Conservation (phyloP, 768 basidiomycete species). For the Pulveroboletus sp. region DNA sequence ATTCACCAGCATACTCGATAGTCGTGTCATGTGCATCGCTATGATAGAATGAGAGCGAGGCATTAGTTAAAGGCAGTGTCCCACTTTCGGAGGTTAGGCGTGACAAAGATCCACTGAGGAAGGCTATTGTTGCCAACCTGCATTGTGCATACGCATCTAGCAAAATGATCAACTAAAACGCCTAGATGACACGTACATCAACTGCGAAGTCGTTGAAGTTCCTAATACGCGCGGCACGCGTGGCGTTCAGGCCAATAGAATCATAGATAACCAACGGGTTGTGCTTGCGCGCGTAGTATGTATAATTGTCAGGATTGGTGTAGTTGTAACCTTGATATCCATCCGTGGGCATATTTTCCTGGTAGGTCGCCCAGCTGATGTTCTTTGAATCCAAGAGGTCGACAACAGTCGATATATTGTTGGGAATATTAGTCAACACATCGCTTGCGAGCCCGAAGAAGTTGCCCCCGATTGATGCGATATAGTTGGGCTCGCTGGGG, state of each 20-base stretch:
- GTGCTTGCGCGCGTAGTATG: constrained; percentile 55
- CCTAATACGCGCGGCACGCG: constrained; percentile 42
- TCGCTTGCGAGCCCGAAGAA: constrained; percentile 50
- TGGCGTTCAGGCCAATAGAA: constrained; percentile 40
- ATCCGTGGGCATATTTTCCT: constrained; percentile 53
- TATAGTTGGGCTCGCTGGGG: constrained; percentile 60
- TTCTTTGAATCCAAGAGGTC: constrained; percentile 55
- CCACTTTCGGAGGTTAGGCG: constrained; percentile 47
- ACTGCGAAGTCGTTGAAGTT: constrained; percentile 61
- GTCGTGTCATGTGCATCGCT: constrained; percentile 62
- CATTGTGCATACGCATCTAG: background rate
- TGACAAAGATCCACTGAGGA: constrained; percentile 59
- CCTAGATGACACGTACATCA: constrained; percentile 35
- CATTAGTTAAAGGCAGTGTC: background rate
- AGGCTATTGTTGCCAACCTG: constrained; percentile 37
- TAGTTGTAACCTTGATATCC: constrained; percentile 41
- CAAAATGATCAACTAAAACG: background rate
- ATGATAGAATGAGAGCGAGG: constrained; percentile 9
- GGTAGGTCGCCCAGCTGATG: constrained; percentile 59
- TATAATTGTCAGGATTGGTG: constrained; percentile 32
- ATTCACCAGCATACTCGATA: constrained; percentile 42
- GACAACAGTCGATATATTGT: constrained; percentile 51
- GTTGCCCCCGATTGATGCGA: constrained; percentile 45
- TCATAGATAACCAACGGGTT: constrained; percentile 50
- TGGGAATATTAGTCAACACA: constrained; percentile 27